Conservation (phyloP, 768 basidiomycete genomes). For the Galerina sulciceps region DNA sequence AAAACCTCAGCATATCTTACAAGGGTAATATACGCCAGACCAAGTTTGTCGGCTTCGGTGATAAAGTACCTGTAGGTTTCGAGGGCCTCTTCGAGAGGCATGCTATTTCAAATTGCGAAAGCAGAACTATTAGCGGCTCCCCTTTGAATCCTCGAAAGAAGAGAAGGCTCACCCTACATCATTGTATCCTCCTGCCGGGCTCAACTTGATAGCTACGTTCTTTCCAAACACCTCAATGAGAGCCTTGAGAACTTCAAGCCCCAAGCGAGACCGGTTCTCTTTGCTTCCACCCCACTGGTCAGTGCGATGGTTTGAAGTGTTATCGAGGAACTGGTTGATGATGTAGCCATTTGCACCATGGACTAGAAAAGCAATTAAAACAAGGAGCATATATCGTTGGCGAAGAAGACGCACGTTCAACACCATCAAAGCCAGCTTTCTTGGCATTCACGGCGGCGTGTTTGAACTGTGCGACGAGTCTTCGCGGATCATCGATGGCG, state of each 20-base stretch:
- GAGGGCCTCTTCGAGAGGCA: constrained; percentile 48
- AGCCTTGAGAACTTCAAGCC: constrained; percentile 53
- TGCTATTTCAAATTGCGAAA: constrained; percentile 25
- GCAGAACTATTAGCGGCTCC: background rate
- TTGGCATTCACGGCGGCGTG: constrained; percentile 51
- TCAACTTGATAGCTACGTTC: constrained; percentile 49
- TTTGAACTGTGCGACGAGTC: constrained; percentile 41
- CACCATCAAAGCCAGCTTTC: constrained; percentile 60
- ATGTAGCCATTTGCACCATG: constrained; percentile 49
- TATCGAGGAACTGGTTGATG: constrained; percentile 54
- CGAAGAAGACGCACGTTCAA: constrained; percentile 38
- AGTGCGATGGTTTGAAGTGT: constrained; percentile 48
- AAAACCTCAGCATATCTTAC: constrained; percentile 26
- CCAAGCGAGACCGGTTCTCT: constrained; percentile 60
- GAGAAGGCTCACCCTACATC: constrained; percentile 40
- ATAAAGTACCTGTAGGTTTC: constrained; percentile 48
- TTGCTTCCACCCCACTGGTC: constrained; percentile 65
- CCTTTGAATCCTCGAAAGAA: background rate
- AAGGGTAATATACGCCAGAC: constrained; percentile 36
- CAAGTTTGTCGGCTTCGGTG: constrained; percentile 42
- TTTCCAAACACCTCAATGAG: constrained; percentile 43
- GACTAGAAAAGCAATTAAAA: constrained; percentile 27
- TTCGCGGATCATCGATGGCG: constrained; percentile 43
- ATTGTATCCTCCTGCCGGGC: constrained; percentile 48
- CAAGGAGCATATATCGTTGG: background rate